phyloP scores from a whole-genome alignment of 176 grass and related monocot species.

The Cenchrus purpureus region DNA sequence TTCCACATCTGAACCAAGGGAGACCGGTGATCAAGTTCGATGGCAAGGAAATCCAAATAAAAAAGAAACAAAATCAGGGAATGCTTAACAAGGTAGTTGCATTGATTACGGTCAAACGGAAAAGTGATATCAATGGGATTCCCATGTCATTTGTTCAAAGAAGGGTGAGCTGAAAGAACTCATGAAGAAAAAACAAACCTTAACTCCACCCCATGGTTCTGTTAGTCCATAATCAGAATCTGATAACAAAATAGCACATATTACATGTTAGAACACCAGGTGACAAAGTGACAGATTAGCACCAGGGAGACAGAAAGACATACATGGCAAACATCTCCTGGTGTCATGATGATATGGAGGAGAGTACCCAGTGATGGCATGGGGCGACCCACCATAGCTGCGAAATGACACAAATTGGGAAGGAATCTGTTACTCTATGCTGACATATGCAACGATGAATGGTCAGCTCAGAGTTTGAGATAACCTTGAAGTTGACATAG shows the following conservation, averaged over 20 bases:
- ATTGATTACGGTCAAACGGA: not conserved
- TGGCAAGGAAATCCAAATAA: not conserved
- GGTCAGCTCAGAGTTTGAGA: slow-evolving; percentile 11
- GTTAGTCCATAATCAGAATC: slow-evolving; percentile 22
- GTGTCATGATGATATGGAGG: slow-evolving; percentile 38
- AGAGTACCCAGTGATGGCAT: slow-evolving; percentile 21
- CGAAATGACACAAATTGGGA: not conserved
- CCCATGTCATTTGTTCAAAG: not conserved
- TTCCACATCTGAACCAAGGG: slow-evolving; percentile 44
- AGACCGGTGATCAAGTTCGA: not conserved
- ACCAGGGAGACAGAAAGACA: not conserved
- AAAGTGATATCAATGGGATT: not conserved
- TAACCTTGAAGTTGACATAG: slow-evolving; percentile 36
- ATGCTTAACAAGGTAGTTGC: not conserved
- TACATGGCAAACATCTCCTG: slow-evolving; percentile 36
- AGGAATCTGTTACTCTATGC: not conserved
- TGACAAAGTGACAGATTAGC: not conserved
- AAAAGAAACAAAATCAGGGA: not conserved
- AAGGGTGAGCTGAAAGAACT: not conserved
- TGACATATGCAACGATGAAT: not conserved
- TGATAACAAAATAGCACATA: slow-evolving; percentile 5
- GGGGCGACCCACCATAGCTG: slow-evolving; percentile 33
- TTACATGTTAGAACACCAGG: slow-evolving; percentile 7
- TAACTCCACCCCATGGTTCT: slow-evolving; percentile 6
- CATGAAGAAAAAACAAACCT: slow-evolving; percentile 15